phyloP scores from a whole-genome alignment of 1,139 yeast genomes.

The Taiozyma sp. region DNA sequence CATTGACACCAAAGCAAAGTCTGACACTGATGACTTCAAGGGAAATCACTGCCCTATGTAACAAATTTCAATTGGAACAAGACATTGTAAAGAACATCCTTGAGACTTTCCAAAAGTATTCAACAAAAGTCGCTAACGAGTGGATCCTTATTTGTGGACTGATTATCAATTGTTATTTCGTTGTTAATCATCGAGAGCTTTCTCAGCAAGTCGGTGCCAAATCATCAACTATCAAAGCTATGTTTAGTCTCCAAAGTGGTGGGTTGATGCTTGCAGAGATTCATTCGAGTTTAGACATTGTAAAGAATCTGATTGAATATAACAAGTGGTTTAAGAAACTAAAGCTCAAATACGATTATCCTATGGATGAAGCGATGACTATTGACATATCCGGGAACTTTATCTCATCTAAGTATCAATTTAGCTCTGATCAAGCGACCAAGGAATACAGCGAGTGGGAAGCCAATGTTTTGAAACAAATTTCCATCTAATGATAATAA shows the following conservation, averaged over 20 bases:
- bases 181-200: slow-evolving; percentile 47
- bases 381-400: slow-evolving; percentile 11
- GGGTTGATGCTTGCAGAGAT: slow-evolving; percentile 44
- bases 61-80: slow-evolving; percentile 57
- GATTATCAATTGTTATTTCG: slow-evolving; percentile 51
- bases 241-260: slow-evolving; percentile 51
- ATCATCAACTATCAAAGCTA: slow-evolving; percentile 41
- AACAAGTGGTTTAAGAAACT: slow-evolving; percentile 51
- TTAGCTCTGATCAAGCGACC: slow-evolving; percentile 3
- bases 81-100: slow-evolving; percentile 46
- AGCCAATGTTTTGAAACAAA: not conserved
- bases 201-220: slow-evolving; percentile 44
- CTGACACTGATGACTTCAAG: slow-evolving; percentile 34
- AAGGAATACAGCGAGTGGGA: slow-evolving; percentile 9
- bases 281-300: slow-evolving; percentile 46
- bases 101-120: slow-evolving; percentile 45
- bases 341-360: slow-evolving; percentile 30
- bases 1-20: not conserved
- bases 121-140: slow-evolving; percentile 52
- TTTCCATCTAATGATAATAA: not conserved
- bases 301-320: slow-evolving; percentile 47
- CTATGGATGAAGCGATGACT: slow-evolving; percentile 2
- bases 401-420: slow-evolving; percentile 12
- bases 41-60: slow-evolving; percentile 55
- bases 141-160: slow-evolving; percentile 71